Base-by-base conservation (phyloP, 768 basidiomycete species). In the Russula virescens region DNA sequence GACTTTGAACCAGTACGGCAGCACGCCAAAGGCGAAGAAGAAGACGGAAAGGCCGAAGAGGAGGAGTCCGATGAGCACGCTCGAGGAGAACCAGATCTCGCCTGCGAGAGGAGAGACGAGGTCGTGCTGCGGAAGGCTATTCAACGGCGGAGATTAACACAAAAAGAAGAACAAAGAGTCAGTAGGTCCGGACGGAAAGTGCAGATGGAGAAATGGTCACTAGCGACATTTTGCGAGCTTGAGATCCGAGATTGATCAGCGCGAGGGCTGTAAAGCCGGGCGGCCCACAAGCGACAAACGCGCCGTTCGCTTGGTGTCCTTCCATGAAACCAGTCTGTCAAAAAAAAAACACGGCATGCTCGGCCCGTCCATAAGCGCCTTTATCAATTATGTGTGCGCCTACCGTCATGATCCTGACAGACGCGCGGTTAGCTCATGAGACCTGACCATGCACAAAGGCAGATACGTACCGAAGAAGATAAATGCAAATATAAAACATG, bases 241-340 rank as follows among this genome's bases (percentile, higher is more conserved):
- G 68, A 21, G 68, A 70, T n/a, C 77, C 79, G 11, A 81, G 74
- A 55, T 77, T 77, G 63, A 81, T 74, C 35, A 80, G 71, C 0
- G 79, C 78, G 25, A 80, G 72, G 0, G 80, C 79, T 2, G 79
- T 81, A 67, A 81, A 81, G 1, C 79, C 79, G 14, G 79, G 80
- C 7, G 80, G 80, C 4, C 80, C 79, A 58, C 76, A 77, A 35
- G 77, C 78, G 35, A 81, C 75, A 66, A 81, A 80, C 3, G 80
- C 79, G 18, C 77, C 77, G 57, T 78, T 80, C 7, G 80, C 80
- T 61, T 79, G 78, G 66, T 78, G 79, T 11, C 79, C 78, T 51
- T 79, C 73, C 59, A 79, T 70, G 65, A 80, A 78, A 16, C 79
- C 79, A 13, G 80, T 79, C 79, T 78, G 55, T 3, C 10, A 35